Base-by-base conservation (phyloP, 2,329 filamentous ascomycete species). In the Cladosporium sp. region DNA sequence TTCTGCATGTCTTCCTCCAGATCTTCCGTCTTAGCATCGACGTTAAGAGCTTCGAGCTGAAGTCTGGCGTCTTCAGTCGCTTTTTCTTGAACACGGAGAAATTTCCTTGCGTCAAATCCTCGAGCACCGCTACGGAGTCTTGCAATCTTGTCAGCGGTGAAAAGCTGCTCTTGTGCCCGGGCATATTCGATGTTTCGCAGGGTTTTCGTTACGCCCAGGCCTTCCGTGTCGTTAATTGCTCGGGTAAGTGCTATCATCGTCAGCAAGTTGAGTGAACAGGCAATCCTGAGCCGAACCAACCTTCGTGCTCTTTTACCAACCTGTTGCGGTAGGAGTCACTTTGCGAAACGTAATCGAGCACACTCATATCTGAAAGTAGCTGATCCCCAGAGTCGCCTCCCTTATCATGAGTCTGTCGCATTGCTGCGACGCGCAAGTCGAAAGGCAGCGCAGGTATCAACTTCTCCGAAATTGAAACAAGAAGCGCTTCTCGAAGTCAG, bases 81-180 rank as follows among this genome's bases (percentile, higher is more conserved):
- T 56, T 83, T 83, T 62, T 95, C 89, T 22, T 84, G 79, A 3
- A 79, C 78, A 43, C 83, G 80, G 15, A 93, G 68, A 1, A 83
- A 80, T 60, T 93, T 92, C n/a, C 88, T 76, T 0, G 88, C 88
- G 54, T 85, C 79, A 63, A 86, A 72, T 0, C 89, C 89, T 37
- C 89, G 73, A 1, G 86, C 80, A 29, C 89, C 89, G 61, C 88
- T 92, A 45, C 88, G 76, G 36, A 89, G 70, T 37, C 82, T 76
- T 7, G 88, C 88, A 62, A 89, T 83, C 57, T 90, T 57, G 34
- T 54, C 51, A 3, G 54, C 54, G 12, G 58, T 52, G 17, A 53
- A 50, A 7, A 59, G 20, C 22, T 50, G 50, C 9, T 48, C 47
- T 45, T 59, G 48, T 13, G 60, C 42, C 12, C 57, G 51, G 18